A percentile compares a stretch with the other conserved stretches of the same genome.
These are phyloP conservation scores for Cladophialophora immunda DNA, from an alignment of 2,329 filamentous ascomycete species.

Conservation along the genomic window DNA sequence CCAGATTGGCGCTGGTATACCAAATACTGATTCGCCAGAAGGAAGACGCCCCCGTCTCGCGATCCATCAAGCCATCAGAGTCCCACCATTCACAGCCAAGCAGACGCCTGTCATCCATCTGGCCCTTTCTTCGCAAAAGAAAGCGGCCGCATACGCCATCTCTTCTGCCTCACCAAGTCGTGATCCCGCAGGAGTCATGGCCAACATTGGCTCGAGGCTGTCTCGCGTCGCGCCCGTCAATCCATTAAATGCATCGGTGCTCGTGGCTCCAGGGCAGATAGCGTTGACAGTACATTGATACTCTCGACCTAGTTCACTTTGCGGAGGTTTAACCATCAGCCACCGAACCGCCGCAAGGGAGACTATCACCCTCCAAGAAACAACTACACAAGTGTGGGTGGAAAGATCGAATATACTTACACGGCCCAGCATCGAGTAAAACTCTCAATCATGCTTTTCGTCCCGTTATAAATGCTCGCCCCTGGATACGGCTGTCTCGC, in stretches of 20 bases:
- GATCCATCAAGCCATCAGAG: conserved; percentile 16
- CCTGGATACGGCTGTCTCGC: conserved; percentile 25
- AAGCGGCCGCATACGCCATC: conserved; percentile 57
- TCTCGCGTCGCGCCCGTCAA: conserved; percentile 10
- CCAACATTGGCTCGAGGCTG: conserved; percentile 21
- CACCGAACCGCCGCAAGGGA: neutral
- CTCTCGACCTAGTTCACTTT: conserved; percentile 25
- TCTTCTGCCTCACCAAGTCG: conserved; percentile 60
- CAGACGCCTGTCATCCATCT: conserved; percentile 26
- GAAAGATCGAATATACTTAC: conserved; percentile 1
- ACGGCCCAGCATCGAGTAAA: conserved; percentile 56
- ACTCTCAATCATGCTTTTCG: conserved; percentile 60
- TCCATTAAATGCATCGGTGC: conserved; percentile 21
- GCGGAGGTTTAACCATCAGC: neutral
- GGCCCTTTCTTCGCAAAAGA: conserved; percentile 46
- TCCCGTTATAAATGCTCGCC: conserved; percentile 59
- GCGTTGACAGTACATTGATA: conserved; percentile 28
- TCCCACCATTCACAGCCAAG: conserved; percentile 25
- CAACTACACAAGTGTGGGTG: neutral
- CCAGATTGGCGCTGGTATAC: too few relatives aligned
- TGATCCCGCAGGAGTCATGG: conserved; percentile 18
- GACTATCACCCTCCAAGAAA: neutral
- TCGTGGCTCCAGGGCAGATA: conserved; percentile 18
- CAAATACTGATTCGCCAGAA: too few relatives aligned
- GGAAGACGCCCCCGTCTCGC: too few relatives aligned